Percentiles rank a stretch among this genome's conserved stretches.
These are phyloP conservation scores for Cicer chorassanicum DNA, from an alignment of 306 rosid species.

Conservation along the genomic window DNA sequence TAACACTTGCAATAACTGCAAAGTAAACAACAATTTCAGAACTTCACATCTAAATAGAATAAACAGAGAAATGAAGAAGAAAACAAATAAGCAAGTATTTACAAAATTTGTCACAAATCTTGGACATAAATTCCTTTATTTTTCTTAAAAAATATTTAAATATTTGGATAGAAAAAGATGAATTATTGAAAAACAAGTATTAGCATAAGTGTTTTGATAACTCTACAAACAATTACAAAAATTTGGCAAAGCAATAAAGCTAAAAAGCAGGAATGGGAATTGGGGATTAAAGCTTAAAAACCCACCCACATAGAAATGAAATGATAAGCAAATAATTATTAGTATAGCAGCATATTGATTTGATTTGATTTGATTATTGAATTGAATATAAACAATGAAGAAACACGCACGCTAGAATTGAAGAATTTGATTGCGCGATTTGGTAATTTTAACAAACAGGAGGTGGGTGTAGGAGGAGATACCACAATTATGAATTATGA, in stretches of 20 bases:
- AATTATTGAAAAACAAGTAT: no score
- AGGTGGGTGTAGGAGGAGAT: neutral
- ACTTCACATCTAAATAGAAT: neutral
- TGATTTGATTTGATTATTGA: no score
- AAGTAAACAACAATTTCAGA: constrained; percentile 41
- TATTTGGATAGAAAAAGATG: no score
- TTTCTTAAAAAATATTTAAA: neutral
- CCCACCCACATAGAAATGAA: neutral
- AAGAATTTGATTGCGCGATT: neutral
- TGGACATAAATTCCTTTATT: neutral
- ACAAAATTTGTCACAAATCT: neutral
- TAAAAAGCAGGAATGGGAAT: neutral
- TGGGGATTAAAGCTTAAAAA: neutral
- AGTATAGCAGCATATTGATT: no score
- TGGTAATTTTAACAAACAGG: constrained; percentile 3
- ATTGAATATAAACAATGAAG: no score
- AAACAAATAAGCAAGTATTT: neutral
- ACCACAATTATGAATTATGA: neutral
- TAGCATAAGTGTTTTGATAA: no score
- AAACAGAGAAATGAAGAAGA: neutral
- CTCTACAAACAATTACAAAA: no score
- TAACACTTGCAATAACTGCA: constrained; percentile 49
- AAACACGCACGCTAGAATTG: no score
- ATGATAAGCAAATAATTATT: neutral
- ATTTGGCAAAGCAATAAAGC: neutral